Evolutionary conservation across 192 early-diverging fungal genomes (phyloP).

Genomic region (Thamnidium elegans): DNA sequence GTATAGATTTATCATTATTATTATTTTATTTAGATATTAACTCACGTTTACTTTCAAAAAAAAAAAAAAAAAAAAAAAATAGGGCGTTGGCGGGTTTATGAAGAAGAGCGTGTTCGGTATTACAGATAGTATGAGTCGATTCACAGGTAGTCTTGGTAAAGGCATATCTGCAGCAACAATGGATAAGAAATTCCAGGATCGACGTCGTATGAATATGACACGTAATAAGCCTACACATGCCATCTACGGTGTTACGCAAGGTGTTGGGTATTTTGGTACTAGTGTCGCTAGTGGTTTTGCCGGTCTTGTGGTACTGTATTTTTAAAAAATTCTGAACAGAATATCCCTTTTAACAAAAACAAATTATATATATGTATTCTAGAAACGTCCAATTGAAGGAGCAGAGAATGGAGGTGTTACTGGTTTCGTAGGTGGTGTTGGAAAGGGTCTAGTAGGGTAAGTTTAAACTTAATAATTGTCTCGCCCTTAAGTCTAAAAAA

Average conservation of each 20-base stretch:
- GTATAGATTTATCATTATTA: neutral
- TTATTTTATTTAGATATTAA: neutral
- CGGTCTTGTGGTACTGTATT: slow-evolving; percentile 61
- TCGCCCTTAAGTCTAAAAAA: neutral
- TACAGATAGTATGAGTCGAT: slow-evolving; percentile 80
- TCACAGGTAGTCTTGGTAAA: slow-evolving; percentile 86
- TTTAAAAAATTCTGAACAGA: neutral
- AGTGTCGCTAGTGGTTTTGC: slow-evolving; percentile 75
- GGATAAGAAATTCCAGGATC: slow-evolving; percentile 79
- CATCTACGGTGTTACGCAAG: slow-evolving; percentile 79
- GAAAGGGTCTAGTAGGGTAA: slow-evolving; percentile 74
- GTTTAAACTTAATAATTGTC: neutral
- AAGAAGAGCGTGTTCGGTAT: slow-evolving; percentile 89
- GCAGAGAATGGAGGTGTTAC: slow-evolving; percentile 71
- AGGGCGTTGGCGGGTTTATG: slow-evolving; percentile 63
- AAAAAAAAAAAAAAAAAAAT: no score
- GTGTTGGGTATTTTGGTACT: slow-evolving; percentile 68
- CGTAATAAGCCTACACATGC: slow-evolving; percentile 82
- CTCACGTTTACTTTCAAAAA: neutral
- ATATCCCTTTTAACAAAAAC: neutral
- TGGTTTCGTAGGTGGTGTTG: slow-evolving; percentile 83
- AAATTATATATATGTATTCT: neutral
- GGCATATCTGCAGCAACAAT: slow-evolving; percentile 82
- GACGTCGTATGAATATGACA: slow-evolving; percentile 61
- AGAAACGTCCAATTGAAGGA: slow-evolving; percentile 74